Conservation (phyloP, 257 asterid species). For the Solanum habrochaites region DNA sequence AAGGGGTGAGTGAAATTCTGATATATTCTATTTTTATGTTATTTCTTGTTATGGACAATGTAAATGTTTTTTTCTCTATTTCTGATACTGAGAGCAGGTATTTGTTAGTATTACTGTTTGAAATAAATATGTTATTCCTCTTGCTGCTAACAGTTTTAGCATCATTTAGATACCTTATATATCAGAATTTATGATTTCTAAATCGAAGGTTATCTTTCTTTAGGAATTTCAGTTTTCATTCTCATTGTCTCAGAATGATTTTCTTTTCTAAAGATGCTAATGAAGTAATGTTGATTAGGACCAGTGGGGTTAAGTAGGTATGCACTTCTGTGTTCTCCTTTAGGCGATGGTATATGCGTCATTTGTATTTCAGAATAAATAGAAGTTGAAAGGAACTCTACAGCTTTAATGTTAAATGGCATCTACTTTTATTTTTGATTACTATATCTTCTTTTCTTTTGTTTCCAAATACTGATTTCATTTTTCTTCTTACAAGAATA, state of each 20-base stretch:
- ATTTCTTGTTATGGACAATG: neutral
- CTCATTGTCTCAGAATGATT: neutral
- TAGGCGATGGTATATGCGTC: neutral
- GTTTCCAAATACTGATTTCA: neutral
- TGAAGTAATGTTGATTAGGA: neutral
- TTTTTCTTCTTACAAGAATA: neutral
- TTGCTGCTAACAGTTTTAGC: neutral
- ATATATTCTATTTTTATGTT: neutral
- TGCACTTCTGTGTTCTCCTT: neutral
- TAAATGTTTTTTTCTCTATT: neutral
- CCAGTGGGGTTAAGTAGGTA: neutral
- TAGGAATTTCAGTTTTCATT: neutral
- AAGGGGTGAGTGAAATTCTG: slow-evolving; percentile 35
- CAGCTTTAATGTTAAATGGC: neutral
- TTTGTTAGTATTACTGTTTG: neutral
- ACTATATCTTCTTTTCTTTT: neutral
- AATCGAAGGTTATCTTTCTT: neutral
- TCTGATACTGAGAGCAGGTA: neutral
- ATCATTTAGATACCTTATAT: neutral
- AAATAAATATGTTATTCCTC: neutral
- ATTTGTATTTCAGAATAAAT: neutral
- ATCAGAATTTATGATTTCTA: neutral
- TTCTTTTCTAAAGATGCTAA: neutral
- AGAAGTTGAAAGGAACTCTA: neutral
- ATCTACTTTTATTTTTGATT: neutral